Evolutionary conservation across 495 filamentous ascomycete genomes (phyloP).

Genomic region (Aspergillus steynii): DNA sequence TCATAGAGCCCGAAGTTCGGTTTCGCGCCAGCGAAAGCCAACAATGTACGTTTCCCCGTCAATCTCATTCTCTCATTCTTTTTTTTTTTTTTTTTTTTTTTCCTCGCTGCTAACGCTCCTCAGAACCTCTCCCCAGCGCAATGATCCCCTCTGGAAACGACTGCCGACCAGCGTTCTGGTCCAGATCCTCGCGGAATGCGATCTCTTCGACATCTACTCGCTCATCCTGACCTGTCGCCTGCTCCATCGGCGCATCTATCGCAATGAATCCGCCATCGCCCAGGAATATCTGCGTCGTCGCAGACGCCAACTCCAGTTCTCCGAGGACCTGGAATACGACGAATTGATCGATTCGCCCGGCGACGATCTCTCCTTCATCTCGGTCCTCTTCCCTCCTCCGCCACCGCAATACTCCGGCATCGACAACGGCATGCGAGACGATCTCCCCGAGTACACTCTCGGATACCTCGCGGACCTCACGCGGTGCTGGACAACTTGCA

Average conservation of each 20-base stretch:
- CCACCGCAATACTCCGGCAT: constrained; percentile 27
- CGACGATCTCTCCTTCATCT: constrained; percentile 32
- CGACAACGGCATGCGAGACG: constrained; percentile 9
- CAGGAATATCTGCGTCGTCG: constrained; percentile 25
- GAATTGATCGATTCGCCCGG: constrained; percentile 16
- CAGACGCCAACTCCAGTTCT: constrained; percentile 2
- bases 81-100: too few species aligned
- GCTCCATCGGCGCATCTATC: constrained; percentile 22
- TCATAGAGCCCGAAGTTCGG: constrained; percentile 4
- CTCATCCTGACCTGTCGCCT: constrained; percentile 26
- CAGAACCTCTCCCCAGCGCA: neutral
- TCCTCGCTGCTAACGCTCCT: neutral
- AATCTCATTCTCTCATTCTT: neutral
- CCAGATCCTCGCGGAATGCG: constrained; percentile 21
- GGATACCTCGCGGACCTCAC: constrained; percentile 30
- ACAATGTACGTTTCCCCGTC: neutral
- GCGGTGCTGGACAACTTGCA: constrained; percentile 32
- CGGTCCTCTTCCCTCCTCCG: constrained; percentile 30
- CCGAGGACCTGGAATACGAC: constrained; percentile 1
- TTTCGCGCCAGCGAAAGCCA: neutral
- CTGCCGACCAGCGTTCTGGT: constrained; percentile 28
- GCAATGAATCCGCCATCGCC: constrained; percentile 26
- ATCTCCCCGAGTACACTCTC: constrained; percentile 29
- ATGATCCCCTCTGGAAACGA: constrained; percentile 18
- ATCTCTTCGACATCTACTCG: constrained; percentile 23